Base-by-base conservation (phyloP, 2,329 filamentous ascomycete genomes). In the Laburnicola sp. region DNA sequence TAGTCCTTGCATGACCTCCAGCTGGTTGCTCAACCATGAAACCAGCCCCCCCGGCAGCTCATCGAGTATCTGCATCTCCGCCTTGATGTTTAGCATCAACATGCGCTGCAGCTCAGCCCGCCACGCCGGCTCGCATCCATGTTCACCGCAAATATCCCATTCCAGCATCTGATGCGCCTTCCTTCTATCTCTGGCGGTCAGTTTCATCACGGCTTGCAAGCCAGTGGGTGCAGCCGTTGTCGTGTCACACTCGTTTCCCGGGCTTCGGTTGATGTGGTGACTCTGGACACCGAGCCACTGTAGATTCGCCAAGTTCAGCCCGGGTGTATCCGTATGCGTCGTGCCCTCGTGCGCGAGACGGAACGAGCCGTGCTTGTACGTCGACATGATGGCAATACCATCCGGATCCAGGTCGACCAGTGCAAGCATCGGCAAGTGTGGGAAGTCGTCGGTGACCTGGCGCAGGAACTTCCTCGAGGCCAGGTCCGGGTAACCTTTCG, bases 401-500 rank as follows among this genome's bases (percentile, higher is more conserved):
- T 93, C 83, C 0, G 89, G 88, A 59, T 94, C 89, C 52, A 83
- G 89, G 62, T 95, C 90, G 1, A 89, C 80, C 0, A 94, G 74
- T 0, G 79, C 82, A 45, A 83, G 79, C 5, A 89, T 81, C 2
- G 83, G 81, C 10, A 76, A 71, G 6, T 70, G 58, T 9, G 66
- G 60, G 9, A 49, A 57, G 4, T 59, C 46, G 28, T 80, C 21
- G 74, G 75, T 6, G 68, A 70, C 0, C 60, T 67, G 32, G 36
- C 79, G 77, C 1, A 93, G 73, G 46, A 93, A 86, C 11, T 79
- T 78, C 6, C 87, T 78, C 0, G 88, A 91, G 1, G 81, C 79
- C 41, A 93, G 75, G 60, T 94, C 90, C 0, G 90, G 89, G 63
- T 91, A 94, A 2, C 90, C 90, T 76, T 92, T 94, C 0, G 85